These are phyloP conservation scores for Bonnemaisonia californica DNA, from an alignment of 31 red algal genomes.

Conservation along the genomic window DNA sequence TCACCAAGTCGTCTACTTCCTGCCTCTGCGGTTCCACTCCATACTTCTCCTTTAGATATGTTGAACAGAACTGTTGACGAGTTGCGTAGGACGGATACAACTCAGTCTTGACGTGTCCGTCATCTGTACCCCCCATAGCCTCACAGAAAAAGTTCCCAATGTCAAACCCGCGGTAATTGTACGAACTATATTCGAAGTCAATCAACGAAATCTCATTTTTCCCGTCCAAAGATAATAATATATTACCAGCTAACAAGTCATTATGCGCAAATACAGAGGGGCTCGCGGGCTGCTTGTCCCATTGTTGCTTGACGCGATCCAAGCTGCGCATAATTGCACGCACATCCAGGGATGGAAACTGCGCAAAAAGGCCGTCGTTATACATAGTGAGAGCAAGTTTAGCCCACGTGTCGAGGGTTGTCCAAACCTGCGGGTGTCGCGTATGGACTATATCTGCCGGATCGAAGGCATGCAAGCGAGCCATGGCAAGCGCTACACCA, in stretches of 20 bases:
- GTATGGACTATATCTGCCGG: neutral
- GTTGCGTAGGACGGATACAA: conserved; percentile 41
- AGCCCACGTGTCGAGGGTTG: conserved; percentile 25
- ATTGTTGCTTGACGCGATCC: neutral
- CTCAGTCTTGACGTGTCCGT: conserved; percentile 38
- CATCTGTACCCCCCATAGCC: conserved; percentile 60
- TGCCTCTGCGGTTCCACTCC: no score
- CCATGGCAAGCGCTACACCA: conserved; percentile 71
- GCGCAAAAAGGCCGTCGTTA: neutral
- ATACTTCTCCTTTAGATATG: conserved; percentile 45
- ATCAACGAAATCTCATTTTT: conserved; percentile 43
- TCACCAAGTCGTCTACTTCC: conserved; percentile 33
- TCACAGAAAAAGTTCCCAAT: conserved; percentile 85
- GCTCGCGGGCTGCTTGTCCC: neutral
- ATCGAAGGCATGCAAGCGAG: conserved; percentile 70
- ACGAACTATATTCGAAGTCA: conserved; percentile 80
- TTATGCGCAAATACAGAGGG: conserved; percentile 79
- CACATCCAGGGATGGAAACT: neutral
- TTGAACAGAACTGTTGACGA: conserved; percentile 32
- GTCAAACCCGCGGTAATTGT: conserved; percentile 76
- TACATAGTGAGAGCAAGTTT: conserved; percentile 7
- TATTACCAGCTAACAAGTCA: conserved; percentile 72
- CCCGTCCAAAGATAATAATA: conserved; percentile 28
- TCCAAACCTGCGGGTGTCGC: conserved; percentile 7
- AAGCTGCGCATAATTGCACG: neutral